phyloP scores from a whole-genome alignment of 352 stramenopile species.

The Peronosclerospora sorghi region DNA sequence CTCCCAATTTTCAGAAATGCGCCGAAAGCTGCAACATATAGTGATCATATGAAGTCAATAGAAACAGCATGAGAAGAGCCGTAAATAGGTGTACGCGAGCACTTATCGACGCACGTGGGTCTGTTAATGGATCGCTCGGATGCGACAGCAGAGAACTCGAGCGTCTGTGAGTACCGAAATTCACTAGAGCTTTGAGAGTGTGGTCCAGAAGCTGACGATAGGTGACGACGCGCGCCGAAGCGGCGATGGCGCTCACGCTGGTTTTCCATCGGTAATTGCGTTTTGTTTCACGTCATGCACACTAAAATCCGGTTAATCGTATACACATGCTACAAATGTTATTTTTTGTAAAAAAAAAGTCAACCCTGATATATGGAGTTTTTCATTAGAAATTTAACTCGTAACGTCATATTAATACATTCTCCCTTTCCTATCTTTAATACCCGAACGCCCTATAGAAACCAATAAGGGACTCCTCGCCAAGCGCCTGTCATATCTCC shows the following conservation, averaged over 20 bases:
- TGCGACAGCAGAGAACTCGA: slow-evolving; percentile 4
- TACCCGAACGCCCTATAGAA: too few relatives aligned
- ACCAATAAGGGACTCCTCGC: too few relatives aligned
- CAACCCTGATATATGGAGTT: too few relatives aligned
- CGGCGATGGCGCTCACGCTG: slow-evolving; percentile 3
- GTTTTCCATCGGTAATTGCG: slow-evolving; percentile 6
- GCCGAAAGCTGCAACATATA: neutral
- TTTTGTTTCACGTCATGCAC: too few relatives aligned
- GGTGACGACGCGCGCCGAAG: slow-evolving; percentile 1
- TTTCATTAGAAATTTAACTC: too few relatives aligned
- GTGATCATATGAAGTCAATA: neutral
- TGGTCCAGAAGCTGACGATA: neutral
- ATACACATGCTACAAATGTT: too few relatives aligned
- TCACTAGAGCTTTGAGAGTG: neutral
- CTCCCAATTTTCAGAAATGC: neutral
- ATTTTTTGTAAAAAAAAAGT: too few relatives aligned
- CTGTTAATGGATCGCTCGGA: slow-evolving; percentile 1
- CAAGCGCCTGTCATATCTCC: too few relatives aligned
- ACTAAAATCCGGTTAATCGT: too few relatives aligned
- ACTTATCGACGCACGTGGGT: neutral
- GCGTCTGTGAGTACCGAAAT: slow-evolving; percentile 3
- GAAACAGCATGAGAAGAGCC: neutral
- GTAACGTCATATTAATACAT: too few relatives aligned
- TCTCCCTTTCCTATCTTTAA: too few relatives aligned
- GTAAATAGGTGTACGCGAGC: neutral